A percentile compares a stretch with the other conserved stretches of the same genome.
These are phyloP conservation scores for Tagetes erecta DNA, from an alignment of 129 eudicot genomes.

Conservation along the genomic window DNA sequence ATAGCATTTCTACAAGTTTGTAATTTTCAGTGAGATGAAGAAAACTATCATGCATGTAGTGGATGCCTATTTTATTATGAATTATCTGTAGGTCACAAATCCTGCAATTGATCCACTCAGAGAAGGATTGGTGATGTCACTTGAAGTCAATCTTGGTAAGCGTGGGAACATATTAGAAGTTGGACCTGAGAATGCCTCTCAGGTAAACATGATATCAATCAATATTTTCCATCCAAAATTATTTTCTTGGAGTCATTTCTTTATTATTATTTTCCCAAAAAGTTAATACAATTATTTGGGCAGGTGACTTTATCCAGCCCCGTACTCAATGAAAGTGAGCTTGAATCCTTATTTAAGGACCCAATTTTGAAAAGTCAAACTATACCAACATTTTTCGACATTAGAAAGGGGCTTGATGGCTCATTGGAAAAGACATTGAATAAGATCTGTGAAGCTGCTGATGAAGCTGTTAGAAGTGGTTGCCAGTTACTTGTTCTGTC, in stretches of 20 bases:
- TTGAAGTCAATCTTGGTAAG: conserved; percentile 96
- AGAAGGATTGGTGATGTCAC: conserved; percentile 99
- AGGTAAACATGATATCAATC: conserved; percentile 49
- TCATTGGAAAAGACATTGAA: conserved; percentile 71
- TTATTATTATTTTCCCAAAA: not conserved
- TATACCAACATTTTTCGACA: conserved; percentile 76
- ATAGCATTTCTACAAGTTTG: not conserved
- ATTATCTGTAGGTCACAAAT: conserved; percentile 72
- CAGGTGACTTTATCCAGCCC: conserved; percentile 92
- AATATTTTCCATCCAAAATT: not conserved
- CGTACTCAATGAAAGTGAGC: conserved; percentile 93
- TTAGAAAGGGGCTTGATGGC: conserved; percentile 91
- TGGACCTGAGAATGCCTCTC: conserved; percentile 99
- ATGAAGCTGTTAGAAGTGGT: conserved; percentile 99
- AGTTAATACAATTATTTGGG: conserved; percentile 2
- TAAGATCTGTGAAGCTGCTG: conserved; percentile 98
- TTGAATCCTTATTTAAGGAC: conserved; percentile 74
- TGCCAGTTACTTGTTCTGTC: conserved; percentile 95
- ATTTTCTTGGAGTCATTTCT: not conserved
- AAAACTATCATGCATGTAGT: not conserved
- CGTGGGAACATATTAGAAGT: conserved; percentile 93
- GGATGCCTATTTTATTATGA: conserved; percentile 2
- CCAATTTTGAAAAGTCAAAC: conserved; percentile 74
- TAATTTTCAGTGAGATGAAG: conserved; percentile 1
- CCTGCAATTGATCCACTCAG: conserved; percentile 99